phyloP scores from a whole-genome alignment of 1,284 basidiomycete genomes.

The Takashimella tepidaria region DNA sequence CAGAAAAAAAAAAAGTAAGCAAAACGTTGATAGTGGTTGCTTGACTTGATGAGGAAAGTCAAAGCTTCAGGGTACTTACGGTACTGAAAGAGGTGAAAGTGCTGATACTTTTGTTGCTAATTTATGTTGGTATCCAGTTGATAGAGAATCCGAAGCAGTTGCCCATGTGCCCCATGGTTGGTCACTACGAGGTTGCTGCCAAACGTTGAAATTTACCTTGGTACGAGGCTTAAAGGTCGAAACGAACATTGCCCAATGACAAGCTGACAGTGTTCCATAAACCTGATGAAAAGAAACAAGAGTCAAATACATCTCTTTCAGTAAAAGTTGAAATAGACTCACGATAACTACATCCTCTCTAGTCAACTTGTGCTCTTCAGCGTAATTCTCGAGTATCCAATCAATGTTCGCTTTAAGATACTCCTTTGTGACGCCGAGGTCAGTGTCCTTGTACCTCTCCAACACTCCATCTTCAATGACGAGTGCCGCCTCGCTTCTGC shows the following conservation, averaged over 20 bases:
- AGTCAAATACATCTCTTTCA: neutral
- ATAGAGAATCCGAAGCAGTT: constrained; percentile 12
- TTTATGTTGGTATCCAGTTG: neutral
- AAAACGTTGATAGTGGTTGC: no score
- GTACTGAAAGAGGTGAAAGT: neutral
- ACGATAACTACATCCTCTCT: constrained; percentile 68
- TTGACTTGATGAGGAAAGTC: no score
- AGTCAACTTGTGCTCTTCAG: constrained; percentile 54
- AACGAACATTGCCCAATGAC: constrained; percentile 52
- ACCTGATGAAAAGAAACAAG: constrained; percentile 55
- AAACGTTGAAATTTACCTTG: constrained; percentile 57
- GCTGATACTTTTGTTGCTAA: neutral
- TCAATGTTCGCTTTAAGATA: constrained; percentile 70
- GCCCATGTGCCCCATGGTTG: constrained; percentile 65
- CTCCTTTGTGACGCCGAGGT: constrained; percentile 57
- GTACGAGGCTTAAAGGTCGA: constrained; percentile 21
- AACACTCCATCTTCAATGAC: constrained; percentile 64
- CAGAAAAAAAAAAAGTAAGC: no score
- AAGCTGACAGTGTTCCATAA: constrained; percentile 61
- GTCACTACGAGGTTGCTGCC: constrained; percentile 46
- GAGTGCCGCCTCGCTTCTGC: constrained; percentile 61
- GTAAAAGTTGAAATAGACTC: constrained; percentile 26
- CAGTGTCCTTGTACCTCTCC: constrained; percentile 55
- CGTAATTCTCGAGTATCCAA: constrained; percentile 57
- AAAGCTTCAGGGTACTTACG: no score